phyloP scores from a whole-genome alignment of 2,329 filamentous ascomycete genomes.

The Trichoderma harzianum region DNA sequence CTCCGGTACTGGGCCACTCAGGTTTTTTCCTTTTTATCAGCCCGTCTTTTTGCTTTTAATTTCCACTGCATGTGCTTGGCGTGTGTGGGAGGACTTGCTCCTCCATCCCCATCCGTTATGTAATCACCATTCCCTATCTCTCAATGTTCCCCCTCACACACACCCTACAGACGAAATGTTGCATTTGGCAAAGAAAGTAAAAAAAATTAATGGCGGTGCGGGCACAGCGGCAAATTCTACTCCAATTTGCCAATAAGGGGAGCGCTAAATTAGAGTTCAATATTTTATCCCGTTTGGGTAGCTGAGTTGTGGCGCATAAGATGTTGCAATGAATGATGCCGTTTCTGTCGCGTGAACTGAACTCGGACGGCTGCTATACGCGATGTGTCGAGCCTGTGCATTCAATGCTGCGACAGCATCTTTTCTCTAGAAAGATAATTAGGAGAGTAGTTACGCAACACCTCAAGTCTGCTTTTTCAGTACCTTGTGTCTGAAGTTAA shows the following conservation, averaged over 20 bases:
- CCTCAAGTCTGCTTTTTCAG: no score
- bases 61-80: neutral
- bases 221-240: neutral
- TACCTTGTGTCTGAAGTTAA: no score
- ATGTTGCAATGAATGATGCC: neutral
- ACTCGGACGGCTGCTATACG: neutral
- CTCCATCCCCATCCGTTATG: neutral
- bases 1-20: neutral
- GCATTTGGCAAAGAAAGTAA: neutral
- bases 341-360: no score
- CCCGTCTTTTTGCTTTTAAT: neutral
- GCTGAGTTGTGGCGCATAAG: neutral
- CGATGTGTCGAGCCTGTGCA: neutral
- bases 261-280: constrained; percentile 3
- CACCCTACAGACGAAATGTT: neutral
- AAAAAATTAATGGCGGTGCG: neutral
- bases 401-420: neutral
- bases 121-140: neutral
- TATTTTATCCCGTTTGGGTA: constrained; percentile 5
- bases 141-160: neutral
- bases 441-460: neutral
- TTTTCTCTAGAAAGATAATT: neutral
- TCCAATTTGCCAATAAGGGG: neutral
- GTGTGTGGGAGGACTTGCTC: neutral
- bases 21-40: neutral